Conservation (phyloP, 1,284 basidiomycete species). For the Fomes fomentarius region DNA sequence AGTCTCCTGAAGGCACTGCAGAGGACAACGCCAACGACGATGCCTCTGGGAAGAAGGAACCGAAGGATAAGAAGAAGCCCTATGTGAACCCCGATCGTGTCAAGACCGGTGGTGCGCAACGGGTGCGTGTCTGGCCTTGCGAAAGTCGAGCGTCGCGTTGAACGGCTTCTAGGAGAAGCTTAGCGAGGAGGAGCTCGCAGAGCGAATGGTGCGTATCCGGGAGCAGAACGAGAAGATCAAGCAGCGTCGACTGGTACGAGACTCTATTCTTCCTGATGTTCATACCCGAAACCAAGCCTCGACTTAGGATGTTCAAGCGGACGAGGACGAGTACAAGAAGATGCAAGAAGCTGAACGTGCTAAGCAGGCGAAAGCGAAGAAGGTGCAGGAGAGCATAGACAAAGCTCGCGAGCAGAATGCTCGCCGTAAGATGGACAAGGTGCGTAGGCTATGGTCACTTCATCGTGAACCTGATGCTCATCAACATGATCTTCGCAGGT, state of each 20-base stretch:
- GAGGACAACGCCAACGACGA: slow-evolving; percentile 11
- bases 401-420: slow-evolving; percentile 75
- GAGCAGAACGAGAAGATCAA: slow-evolving; percentile 85
- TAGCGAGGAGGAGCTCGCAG: slow-evolving; percentile 69
- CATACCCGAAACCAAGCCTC: background rate
- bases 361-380: slow-evolving; percentile 57
- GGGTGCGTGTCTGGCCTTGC: slow-evolving; percentile 46
- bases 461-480: too few relatives aligned
- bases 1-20: slow-evolving; percentile 8
- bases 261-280: background rate
- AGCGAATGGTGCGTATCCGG: slow-evolving; percentile 73
- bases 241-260: slow-evolving; percentile 64
- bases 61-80: slow-evolving; percentile 44
- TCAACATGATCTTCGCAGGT: slow-evolving; percentile 32
- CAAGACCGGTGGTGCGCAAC: slow-evolving; percentile 74
- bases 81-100: slow-evolving; percentile 80
- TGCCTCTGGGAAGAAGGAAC: slow-evolving; percentile 20
- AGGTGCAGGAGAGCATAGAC: slow-evolving; percentile 68
- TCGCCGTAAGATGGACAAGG: slow-evolving; percentile 75
- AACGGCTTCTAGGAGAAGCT: slow-evolving; percentile 64
- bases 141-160: slow-evolving; percentile 17
- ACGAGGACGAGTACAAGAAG: slow-evolving; percentile 76
- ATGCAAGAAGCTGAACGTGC: slow-evolving; percentile 62
- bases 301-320: slow-evolving; percentile 72
- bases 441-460: slow-evolving; percentile 3